Conservation (phyloP, 2,329 filamentous ascomycete genomes). For the Dryadomyces sulphureus region DNA sequence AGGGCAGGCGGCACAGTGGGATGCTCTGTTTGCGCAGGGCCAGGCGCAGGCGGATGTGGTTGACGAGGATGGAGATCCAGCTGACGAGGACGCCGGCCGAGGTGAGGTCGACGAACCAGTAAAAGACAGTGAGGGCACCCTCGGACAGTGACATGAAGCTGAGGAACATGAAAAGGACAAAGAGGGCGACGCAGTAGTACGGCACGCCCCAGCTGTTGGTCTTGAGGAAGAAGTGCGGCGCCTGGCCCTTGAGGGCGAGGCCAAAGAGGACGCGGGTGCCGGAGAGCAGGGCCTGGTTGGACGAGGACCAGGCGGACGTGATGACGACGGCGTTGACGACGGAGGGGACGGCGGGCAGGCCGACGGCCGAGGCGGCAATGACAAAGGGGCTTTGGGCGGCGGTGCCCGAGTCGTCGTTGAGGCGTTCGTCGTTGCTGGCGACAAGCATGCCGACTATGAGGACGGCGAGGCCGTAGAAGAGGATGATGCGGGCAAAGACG, state of each 20-base stretch:
- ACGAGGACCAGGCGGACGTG: conserved; percentile 55
- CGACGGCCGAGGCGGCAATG: conserved; percentile 54
- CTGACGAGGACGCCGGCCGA: conserved; percentile 55
- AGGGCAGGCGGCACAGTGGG: conserved; percentile 34
- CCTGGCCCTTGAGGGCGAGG: conserved; percentile 43
- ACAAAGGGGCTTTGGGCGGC: conserved; percentile 50
- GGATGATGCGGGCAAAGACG: conserved; percentile 62
- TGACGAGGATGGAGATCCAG: conserved; percentile 51
- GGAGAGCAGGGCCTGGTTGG: conserved; percentile 48
- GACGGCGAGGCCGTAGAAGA: conserved; percentile 48
- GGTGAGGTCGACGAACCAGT: conserved; percentile 59
- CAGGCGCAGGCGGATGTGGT: conserved; percentile 50
- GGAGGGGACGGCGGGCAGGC: conserved; percentile 50
- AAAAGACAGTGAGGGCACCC: conserved; percentile 46
- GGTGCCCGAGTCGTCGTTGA: conserved; percentile 28
- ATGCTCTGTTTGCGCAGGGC: conserved; percentile 32
- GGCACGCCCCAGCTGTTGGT: conserved; percentile 38
- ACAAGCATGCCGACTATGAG: conserved; percentile 58
- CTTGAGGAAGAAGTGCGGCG: conserved; percentile 39
- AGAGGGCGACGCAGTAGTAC: conserved; percentile 33
- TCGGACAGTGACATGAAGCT: conserved; percentile 43
- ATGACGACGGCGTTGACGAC: conserved; percentile 67
- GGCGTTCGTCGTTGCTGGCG: conserved; percentile 44
- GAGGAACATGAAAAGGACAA: conserved; percentile 35
- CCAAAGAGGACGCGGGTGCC: conserved; percentile 46